Conservation (phyloP, 1,284 basidiomycete species). For the Irpex sp. region DNA sequence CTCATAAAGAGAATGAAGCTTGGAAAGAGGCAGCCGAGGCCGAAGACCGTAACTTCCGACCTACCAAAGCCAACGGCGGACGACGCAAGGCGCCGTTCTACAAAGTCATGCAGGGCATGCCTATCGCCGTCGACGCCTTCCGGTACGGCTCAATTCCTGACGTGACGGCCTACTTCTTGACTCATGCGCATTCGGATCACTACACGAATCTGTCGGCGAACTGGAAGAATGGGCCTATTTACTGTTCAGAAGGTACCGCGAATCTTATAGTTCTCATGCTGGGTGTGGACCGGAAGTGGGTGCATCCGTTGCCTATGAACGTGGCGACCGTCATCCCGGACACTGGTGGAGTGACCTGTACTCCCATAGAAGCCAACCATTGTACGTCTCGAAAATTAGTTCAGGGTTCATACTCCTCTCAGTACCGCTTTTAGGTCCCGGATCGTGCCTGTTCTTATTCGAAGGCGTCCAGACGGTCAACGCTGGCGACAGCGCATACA, state of each 20-base stretch:
- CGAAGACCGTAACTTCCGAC: conserved; percentile 46
- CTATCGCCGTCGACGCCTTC: conserved; percentile 95
- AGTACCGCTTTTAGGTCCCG: conserved; percentile 57
- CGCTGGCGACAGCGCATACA: conserved; percentile 79
- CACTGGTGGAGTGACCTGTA: conserved; percentile 86
- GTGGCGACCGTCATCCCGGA: conserved; percentile 71
- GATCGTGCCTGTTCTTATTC: conserved; percentile 91
- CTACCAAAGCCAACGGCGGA: conserved; percentile 48
- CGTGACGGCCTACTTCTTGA: conserved; percentile 87
- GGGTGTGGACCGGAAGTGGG: conserved; percentile 83
- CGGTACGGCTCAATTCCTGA: conserved; percentile 88
- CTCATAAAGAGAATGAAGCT: conserved; percentile 72
- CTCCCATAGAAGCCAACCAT: conserved; percentile 96
- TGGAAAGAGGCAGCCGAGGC: conserved; percentile 77
- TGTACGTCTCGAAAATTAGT: conserved; percentile 41
- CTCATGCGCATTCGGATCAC: conserved; percentile 95
- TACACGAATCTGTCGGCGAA: conserved; percentile 86
- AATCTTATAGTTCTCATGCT: conserved; percentile 91
- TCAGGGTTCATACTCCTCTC: background rate
- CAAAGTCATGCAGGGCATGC: conserved; percentile 97
- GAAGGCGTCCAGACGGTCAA: conserved; percentile 88
- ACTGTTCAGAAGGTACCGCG: conserved; percentile 90
- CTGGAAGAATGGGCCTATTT: conserved; percentile 92
- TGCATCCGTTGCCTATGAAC: conserved; percentile 84
- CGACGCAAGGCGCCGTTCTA: conserved; percentile 87